Base-by-base conservation (phyloP, 345 rosid species). In the Ceriops decandra region DNA sequence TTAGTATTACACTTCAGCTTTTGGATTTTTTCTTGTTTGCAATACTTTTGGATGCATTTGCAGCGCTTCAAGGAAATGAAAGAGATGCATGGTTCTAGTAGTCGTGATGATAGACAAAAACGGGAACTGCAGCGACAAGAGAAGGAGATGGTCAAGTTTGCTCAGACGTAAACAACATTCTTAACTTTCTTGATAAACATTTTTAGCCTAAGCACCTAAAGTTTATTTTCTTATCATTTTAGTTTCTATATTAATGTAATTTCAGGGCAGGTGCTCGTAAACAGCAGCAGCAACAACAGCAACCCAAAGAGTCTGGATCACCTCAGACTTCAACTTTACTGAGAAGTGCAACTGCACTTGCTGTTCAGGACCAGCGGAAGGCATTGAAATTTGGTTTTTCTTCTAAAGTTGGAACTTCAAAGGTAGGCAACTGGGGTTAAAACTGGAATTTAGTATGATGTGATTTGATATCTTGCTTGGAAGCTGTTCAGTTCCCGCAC, bases 61-160 rank as follows among this genome's bases (percentile, higher is more conserved):
- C 83, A 95, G 99, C 84, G 98, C 22, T 95, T 95, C 76, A 95
- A 95, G 79, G 98, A 90, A 76, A 95, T 95, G 98, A 87, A 79
- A 80, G 99, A 91, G 73, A 85, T 90, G 92, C 99, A 92, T 20
- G 87, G 92, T 65, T 38, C 85, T 59, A 86, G 92, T 72, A 81
- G 88, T 72, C 96, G 98, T n/a, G 99, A 95, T 83, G 99, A 88
- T 53, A 74, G 98, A 57, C 88, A 86, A 75, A 95, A 90, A 74
- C 83, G 97, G 63, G 98, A 95, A 73, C 83, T 74, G 74, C 99
- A 90, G 73, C 96, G 96, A 26, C 92, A 80, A 69, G 97, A 95
- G 77, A 92, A 79, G 76, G 98, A 95, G 85, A 78, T 95, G 91
- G 93, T 93, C 15, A 91, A 89, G 74, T 88, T 89, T 88, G 77